phyloP scores from a whole-genome alignment of 164 flowering plant species.

The Stephania japonica region DNA sequence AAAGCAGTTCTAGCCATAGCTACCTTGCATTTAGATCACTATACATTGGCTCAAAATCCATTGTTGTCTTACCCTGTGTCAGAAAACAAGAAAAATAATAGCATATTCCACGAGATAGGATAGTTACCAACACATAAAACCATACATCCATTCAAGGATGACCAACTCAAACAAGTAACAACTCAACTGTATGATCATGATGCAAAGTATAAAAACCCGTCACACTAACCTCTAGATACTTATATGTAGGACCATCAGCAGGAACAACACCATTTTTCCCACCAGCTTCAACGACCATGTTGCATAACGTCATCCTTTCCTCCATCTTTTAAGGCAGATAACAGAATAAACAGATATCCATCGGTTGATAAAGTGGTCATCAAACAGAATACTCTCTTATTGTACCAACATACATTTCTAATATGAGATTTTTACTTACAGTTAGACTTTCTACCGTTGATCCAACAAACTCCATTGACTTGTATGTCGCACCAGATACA shows the following conservation, averaged over 20 bases:
- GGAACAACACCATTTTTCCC: slow-evolving; percentile 98
- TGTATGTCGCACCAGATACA: slow-evolving; percentile 95
- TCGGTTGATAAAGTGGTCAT: not conserved
- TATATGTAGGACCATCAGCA: slow-evolving; percentile 76
- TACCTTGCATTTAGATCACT: slow-evolving; percentile 93
- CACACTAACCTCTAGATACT: slow-evolving; percentile 77
- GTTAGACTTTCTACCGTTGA: slow-evolving; percentile 82
- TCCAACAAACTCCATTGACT: slow-evolving; percentile 96
- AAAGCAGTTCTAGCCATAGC: not conserved
- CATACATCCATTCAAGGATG: not conserved
- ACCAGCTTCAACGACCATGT: slow-evolving; percentile 99
- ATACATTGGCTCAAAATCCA: slow-evolving; percentile 76
- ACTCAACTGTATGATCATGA: not conserved
- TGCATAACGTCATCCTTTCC: slow-evolving; percentile 98
- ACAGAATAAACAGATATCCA: not conserved
- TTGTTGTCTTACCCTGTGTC: slow-evolving; percentile 70
- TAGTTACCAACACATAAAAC: not conserved
- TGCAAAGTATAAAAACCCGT: not conserved
- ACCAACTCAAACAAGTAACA: not conserved
- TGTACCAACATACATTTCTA: not conserved
- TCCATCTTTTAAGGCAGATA: slow-evolving; percentile 71
- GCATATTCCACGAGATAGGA: not conserved
- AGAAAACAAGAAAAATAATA: slow-evolving; percentile 1
- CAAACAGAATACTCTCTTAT: not conserved
- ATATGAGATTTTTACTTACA: slow-evolving; percentile 38